Percentiles rank a stretch among this genome's conserved stretches.
phyloP scores from a whole-genome alignment of 139 green algal genomes.

The Closterium sp. region DNA sequence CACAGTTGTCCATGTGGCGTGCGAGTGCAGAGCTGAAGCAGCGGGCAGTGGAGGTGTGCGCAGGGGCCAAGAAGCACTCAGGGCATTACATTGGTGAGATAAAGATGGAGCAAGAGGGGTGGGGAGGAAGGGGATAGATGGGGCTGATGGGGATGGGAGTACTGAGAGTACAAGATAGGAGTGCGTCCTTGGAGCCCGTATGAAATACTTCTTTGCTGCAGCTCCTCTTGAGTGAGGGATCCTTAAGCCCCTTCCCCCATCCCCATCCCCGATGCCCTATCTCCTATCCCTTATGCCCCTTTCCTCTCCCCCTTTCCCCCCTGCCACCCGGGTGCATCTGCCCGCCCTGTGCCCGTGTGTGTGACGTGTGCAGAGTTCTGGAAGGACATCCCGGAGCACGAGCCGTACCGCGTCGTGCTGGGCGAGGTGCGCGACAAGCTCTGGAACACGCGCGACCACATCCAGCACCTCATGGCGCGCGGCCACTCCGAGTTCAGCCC shows the following conservation, averaged over 20 bases:
- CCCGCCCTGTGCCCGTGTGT: not conserved
- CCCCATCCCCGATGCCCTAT: not conserved
- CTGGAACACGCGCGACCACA: conserved; percentile 74
- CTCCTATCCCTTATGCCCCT: not conserved
- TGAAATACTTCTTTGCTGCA: too few species aligned
- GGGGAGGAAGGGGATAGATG: not conserved
- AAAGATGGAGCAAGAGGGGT: too few species aligned
- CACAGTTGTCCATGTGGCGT: conserved; percentile 84
- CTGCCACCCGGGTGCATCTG: not conserved
- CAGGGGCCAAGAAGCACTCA: not conserved
- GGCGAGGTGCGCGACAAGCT: conserved; percentile 80
- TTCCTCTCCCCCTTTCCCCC: not conserved
- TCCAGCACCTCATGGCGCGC: conserved; percentile 67
- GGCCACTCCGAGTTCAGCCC: conserved; percentile 3
- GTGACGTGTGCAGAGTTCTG: conserved; percentile 55
- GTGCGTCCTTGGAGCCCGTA: too few species aligned
- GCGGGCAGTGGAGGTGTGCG: conserved; percentile 3
- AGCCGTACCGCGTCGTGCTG: conserved; percentile 87
- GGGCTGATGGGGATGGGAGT: too few species aligned
- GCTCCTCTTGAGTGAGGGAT: too few species aligned
- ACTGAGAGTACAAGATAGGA: too few species aligned
- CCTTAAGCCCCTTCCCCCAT: not conserved
- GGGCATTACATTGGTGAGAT: conserved; percentile 45
- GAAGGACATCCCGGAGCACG: conserved; percentile 44
- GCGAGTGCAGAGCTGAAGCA: conserved; percentile 70